phyloP scores from a whole-genome alignment of 805 yeast species.

The Millerozyma acaciae region DNA sequence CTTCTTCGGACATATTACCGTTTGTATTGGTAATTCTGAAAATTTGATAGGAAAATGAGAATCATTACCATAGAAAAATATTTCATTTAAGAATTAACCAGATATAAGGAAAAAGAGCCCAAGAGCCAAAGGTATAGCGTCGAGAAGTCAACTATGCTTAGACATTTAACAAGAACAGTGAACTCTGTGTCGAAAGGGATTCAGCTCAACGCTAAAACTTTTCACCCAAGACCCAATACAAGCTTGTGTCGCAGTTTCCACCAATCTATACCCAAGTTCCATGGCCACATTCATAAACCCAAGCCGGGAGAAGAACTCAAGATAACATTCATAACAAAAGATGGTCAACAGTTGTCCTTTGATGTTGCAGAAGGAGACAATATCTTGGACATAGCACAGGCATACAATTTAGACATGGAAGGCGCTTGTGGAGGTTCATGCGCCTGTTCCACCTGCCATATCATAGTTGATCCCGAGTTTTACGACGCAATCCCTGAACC shows the following conservation, averaged over 20 bases:
- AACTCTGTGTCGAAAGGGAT: no score
- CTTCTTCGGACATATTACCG: no score
- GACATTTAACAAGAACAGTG: no score
- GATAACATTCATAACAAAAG: constrained; percentile 86
- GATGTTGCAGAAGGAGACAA: constrained; percentile 94
- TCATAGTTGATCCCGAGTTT: constrained; percentile 91
- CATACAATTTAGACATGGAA: constrained; percentile 90
- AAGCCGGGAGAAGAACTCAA: constrained; percentile 84
- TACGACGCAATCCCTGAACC: constrained; percentile 93
- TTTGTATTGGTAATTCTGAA: background rate
- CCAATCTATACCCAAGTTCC: constrained; percentile 30
- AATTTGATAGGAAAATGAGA: background rate
- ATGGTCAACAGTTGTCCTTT: constrained; percentile 74
- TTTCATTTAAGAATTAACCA: no score
- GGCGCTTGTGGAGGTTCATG: constrained; percentile 99
- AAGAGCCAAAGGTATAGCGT: no score
- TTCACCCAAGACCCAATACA: no score
- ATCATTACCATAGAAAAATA: background rate
- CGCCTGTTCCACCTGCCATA: constrained; percentile 97
- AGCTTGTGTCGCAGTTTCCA: constrained; percentile 13
- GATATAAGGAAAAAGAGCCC: no score
- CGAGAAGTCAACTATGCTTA: no score
- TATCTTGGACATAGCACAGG: constrained; percentile 90
- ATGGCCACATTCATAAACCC: constrained; percentile 89
- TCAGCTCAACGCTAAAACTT: no score